Evolutionary conservation across 257 asterid species (phyloP), one percentile per base, ranked within the genome.

Genomic region (Asclepias syriaca): DNA sequence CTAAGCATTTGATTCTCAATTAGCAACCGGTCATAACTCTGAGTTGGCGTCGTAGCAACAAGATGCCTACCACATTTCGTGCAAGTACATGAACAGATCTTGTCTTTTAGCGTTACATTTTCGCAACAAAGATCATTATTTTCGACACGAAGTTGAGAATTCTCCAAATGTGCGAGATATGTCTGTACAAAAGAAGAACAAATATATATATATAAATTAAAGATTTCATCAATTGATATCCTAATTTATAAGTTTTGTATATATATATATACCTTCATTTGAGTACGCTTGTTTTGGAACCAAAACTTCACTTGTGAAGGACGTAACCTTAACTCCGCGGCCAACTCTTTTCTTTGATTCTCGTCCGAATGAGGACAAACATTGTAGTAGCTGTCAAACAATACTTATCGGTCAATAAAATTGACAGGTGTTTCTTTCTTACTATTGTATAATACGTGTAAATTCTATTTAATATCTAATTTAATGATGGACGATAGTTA

Each of bases 321-420:
- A 39, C 73, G 74, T 37, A 82, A 65, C 59, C 81, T 84, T 51
- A 82, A 14, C 6, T 10, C 71, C 1, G 11, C 27, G 0, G 80
- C 48, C 2, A 79, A 70, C 14, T 79, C 78, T 53, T 37, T 74
- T 63, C 82, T 79, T 74, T 76, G 80, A 16, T 74, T 68, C 22
- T 82, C 81, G 24, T 78, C 74, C 1, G 86, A 83, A 34, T 73
- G 77, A 13, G 81, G 81, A 9, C 77, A 76, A 0, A 61, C 56
- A 58, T 74, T 74, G 75, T 77, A 79, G 45, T 65, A 74, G 2
- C 86, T 82, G 19, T 1, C 46, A 34, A 50, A 14, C 19, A 24
- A 59, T n/a, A n/a, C n/a, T n/a, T n/a, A n/a, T n/a, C 4, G 37
- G 1, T 2, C n/a, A 34, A 34, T 2, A 34, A 34, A 2, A 34